A percentile compares a stretch with the other conserved stretches of the same genome.
These are phyloP conservation scores for Jimgerdemannia flammicorona DNA, from an alignment of 192 early-diverging fungal genomes.

Conservation along the genomic window DNA sequence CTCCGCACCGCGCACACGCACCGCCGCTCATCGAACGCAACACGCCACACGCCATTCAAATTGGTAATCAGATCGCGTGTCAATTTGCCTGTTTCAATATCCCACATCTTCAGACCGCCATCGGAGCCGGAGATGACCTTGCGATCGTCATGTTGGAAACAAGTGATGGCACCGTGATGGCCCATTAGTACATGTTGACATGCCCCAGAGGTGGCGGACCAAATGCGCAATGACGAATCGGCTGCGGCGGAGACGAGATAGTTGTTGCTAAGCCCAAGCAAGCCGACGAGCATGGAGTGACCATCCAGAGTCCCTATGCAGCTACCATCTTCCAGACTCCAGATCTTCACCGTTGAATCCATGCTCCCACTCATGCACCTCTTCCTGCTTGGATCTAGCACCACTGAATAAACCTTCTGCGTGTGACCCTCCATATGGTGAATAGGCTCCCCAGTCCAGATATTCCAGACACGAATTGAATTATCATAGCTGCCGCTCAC, in stretches of 20 bases:
- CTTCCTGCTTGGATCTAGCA: slow-evolving; percentile 77
- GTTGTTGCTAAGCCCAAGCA: slow-evolving; percentile 80
- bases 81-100: slow-evolving; percentile 82
- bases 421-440: slow-evolving; percentile 81
- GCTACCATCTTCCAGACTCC: slow-evolving; percentile 85
- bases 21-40: slow-evolving; percentile 84
- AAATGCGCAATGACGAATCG: slow-evolving; percentile 90
- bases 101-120: slow-evolving; percentile 95
- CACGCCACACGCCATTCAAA: slow-evolving; percentile 91
- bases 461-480: slow-evolving; percentile 90
- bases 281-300: slow-evolving; percentile 91
- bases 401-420: slow-evolving; percentile 95
- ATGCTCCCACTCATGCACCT: slow-evolving; percentile 91
- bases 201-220: slow-evolving; percentile 68
- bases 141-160: slow-evolving; percentile 93
- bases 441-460: slow-evolving; percentile 61
- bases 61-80: slow-evolving; percentile 79
- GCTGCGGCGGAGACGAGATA: slow-evolving; percentile 94
- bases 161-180: slow-evolving; percentile 92
- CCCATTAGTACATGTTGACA: slow-evolving; percentile 67
- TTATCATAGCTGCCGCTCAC: slow-evolving; percentile 93
- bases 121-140: slow-evolving; percentile 96
- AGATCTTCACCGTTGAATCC: slow-evolving; percentile 91
- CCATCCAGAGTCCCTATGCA: slow-evolving; percentile 79
- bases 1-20: slow-evolving; percentile 79